phyloP scores from a whole-genome alignment of 2,329 filamentous ascomycete genomes.

The Coniochaeta ligniaria region DNA sequence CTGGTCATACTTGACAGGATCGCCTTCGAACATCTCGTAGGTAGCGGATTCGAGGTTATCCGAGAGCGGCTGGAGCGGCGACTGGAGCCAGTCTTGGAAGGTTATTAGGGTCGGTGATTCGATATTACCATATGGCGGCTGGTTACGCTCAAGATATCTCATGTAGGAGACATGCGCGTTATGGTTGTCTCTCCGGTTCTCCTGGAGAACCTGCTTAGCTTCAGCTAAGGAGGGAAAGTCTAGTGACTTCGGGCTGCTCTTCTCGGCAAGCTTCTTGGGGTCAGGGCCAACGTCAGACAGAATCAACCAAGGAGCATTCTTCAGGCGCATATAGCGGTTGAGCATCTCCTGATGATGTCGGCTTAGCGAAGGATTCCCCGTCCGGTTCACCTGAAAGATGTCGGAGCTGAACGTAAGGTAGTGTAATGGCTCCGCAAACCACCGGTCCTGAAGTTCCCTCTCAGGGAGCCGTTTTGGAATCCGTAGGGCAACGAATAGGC shows the following conservation, averaged over 20 bases:
- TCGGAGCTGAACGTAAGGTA: conserved; percentile 48
- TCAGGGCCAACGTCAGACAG: conserved; percentile 54
- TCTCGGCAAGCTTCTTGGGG: conserved; percentile 21
- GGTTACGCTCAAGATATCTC: conserved; percentile 74
- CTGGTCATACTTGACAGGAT: conserved; percentile 95
- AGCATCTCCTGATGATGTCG: conserved; percentile 56
- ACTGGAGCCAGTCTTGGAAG: conserved; percentile 92
- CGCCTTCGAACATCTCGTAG: conserved; percentile 97
- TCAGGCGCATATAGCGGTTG: conserved; percentile 56
- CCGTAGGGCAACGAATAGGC: conserved; percentile 63
- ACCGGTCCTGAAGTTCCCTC: conserved; percentile 54
- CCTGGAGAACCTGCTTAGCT: conserved; percentile 34
- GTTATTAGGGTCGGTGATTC: conserved; percentile 45
- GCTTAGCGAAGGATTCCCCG: conserved; percentile 54
- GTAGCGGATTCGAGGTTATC: conserved; percentile 97
- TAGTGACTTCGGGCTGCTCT: conserved; percentile 28
- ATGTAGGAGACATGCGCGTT: conserved; percentile 52
- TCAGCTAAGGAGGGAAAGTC: conserved; percentile 68
- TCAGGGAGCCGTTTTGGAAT: conserved; percentile 53
- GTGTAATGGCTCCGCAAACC: conserved; percentile 63
- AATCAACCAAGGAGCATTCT: conserved; percentile 54
- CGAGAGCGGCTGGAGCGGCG: conserved; percentile 85
- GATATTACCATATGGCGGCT: conserved; percentile 51
- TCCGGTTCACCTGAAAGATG: conserved; percentile 53
- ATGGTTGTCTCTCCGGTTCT: conserved; percentile 35